phyloP scores from a whole-genome alignment of 1,284 basidiomycete species.

The Austroboletus novae-zelandiae region DNA sequence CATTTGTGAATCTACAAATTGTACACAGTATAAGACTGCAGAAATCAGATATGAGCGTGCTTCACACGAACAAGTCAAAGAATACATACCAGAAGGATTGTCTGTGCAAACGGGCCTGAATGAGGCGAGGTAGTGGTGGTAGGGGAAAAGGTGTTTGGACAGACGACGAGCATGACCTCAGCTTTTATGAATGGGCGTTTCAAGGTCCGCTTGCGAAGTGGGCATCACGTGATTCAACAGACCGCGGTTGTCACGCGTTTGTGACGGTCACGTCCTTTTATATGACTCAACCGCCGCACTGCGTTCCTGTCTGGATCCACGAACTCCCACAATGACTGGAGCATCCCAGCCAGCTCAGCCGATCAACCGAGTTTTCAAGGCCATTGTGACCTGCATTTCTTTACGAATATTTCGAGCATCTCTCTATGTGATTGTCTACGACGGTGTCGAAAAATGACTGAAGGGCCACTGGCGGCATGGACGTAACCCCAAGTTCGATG shows the following conservation, averaged over 20 bases:
- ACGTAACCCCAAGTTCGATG: too few relatives aligned
- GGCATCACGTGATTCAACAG: slow-evolving; percentile 35
- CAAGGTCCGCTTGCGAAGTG: slow-evolving; percentile 30
- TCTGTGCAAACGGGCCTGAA: slow-evolving; percentile 16
- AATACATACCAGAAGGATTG: slow-evolving; percentile 26
- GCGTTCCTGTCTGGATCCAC: too few relatives aligned
- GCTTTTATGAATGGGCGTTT: slow-evolving; percentile 38
- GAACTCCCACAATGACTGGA: too few relatives aligned
- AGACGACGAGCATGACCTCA: slow-evolving; percentile 24
- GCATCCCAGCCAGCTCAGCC: too few relatives aligned
- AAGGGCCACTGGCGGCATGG: too few relatives aligned
- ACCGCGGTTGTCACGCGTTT: slow-evolving; percentile 34
- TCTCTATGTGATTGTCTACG: too few relatives aligned
- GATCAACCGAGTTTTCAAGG: too few relatives aligned
- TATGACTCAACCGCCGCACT: not conserved
- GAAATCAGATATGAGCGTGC: slow-evolving; percentile 11
- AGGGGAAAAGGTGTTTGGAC: slow-evolving; percentile 24
- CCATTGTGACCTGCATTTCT: too few relatives aligned
- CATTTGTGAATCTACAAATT: slow-evolving; percentile 32
- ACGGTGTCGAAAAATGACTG: too few relatives aligned
- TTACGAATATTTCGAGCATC: too few relatives aligned
- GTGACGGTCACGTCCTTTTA: slow-evolving; percentile 25
- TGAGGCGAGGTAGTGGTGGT: slow-evolving; percentile 29
- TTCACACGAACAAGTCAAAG: slow-evolving; percentile 3
- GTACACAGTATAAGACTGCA: slow-evolving; percentile 33